Conservation (phyloP, 176 grass and related monocot genomes). For the Musa schizocarpa region DNA sequence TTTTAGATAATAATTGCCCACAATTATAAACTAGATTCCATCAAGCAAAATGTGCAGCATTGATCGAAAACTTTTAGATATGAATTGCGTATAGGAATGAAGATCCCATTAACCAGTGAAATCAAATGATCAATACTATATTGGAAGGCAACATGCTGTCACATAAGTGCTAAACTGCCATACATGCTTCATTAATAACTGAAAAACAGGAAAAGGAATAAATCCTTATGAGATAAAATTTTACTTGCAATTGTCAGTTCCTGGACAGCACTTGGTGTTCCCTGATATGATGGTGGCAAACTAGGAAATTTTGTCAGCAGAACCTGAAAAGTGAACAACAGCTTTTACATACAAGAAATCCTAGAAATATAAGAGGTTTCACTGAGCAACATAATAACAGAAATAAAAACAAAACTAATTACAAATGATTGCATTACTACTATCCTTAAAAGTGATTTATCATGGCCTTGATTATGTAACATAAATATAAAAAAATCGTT, state of each 20-base stretch:
- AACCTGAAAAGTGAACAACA: conserved; percentile 36
- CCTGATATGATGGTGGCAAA: conserved; percentile 63
- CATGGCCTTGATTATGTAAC: not conserved
- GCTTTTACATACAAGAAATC: not conserved
- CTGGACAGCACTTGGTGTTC: conserved; percentile 61
- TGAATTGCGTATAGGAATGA: too few relatives aligned
- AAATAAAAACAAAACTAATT: not conserved
- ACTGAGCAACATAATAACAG: not conserved
- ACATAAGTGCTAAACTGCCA: not conserved
- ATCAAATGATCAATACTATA: not conserved
- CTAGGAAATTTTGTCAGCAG: conserved; percentile 84
- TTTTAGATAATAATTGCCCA: too few relatives aligned
- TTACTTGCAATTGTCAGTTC: conserved; percentile 85
- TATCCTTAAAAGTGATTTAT: not conserved
- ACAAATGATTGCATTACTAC: not conserved
- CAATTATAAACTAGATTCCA: too few relatives aligned
- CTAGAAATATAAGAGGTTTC: not conserved
- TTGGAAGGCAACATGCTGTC: not conserved
- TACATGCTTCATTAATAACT: not conserved
- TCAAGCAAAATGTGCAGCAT: too few relatives aligned
- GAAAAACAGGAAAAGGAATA: not conserved
- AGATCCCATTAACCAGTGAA: too few relatives aligned
- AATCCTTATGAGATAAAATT: not conserved
- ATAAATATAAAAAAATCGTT: not conserved
- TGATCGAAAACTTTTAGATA: too few relatives aligned